phyloP scores from a whole-genome alignment of 2,329 filamentous ascomycete species.

The Lasiodiplodia gonubiensis region DNA sequence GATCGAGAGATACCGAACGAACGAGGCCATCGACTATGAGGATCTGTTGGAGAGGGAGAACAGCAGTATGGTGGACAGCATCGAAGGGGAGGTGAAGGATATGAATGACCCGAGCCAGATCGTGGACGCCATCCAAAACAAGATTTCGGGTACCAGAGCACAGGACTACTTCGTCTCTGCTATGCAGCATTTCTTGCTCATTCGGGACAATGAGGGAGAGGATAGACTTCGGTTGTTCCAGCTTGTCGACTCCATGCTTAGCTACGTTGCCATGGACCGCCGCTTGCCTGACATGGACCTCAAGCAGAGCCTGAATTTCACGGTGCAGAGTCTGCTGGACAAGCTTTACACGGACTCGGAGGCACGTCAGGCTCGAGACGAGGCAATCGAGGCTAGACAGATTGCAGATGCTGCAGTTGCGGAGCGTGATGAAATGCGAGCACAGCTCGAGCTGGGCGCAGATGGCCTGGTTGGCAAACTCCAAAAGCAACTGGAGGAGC shows the following conservation, averaged over 20 bases:
- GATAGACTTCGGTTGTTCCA: conserved; percentile 96
- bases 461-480: conserved; percentile 92
- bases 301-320: conserved; percentile 97
- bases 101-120: conserved; percentile 93
- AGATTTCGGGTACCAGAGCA: conserved; percentile 80
- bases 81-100: conserved; percentile 87
- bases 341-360: conserved; percentile 97
- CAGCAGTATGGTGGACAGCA: conserved; percentile 85
- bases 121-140: conserved; percentile 87
- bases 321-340: conserved; percentile 91
- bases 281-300: conserved; percentile 95
- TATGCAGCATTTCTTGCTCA: conserved; percentile 91
- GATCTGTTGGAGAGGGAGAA: conserved; percentile 92
- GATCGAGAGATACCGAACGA: conserved; percentile 88
- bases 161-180: conserved; percentile 97
- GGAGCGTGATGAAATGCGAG: conserved; percentile 92
- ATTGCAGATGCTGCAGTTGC: conserved; percentile 95
- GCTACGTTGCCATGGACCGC: conserved; percentile 98
- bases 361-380: conserved; percentile 88
- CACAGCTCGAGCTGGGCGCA: conserved; percentile 86
- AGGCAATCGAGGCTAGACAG: conserved; percentile 86
- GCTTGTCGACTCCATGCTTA: conserved; percentile 97
- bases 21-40: conserved; percentile 98
- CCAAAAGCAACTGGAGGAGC: conserved; percentile 92
- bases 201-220: conserved; percentile 88